Base-by-base conservation (phyloP, 768 basidiomycete species). In the Boletus pseudopeckii region DNA sequence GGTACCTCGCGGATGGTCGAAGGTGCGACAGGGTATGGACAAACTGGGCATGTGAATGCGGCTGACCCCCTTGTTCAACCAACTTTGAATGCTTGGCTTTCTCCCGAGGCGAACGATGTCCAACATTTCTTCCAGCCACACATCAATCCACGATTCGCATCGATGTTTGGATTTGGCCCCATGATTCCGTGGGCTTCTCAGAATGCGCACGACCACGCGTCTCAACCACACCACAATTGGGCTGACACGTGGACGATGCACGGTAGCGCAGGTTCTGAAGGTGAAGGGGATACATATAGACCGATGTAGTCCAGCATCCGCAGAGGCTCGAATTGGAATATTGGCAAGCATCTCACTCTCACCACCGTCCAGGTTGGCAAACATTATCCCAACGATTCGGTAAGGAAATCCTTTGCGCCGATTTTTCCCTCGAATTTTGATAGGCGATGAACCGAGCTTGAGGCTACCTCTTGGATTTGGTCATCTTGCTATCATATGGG, bases 81-180 rank as follows among this genome's bases (percentile, higher is more conserved):
- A 9, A 17, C 52, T 47, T 48, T 56, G 20, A 48, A 51, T 45
- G 18, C 60, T 13, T 69, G 64, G 69, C n/a, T 50, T 30, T 57
- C 54, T 52, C 56, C 57, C 2, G 58, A 45, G 32, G 28, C 37
- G 22, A 58, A 39, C 33, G 45, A 39, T 41, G 43, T 55, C 7
- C 52, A 60, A 43, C 56, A 63, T 30, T 64, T 75, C 64, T 75
- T 90, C n/a, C 87, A 90, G 58, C 90, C 90, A 7, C 90, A 92
- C 63, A 91, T 92, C 54, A 91, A 92, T 61, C 90, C 90, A 9
- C 79, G 84, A 11, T 91, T 92, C 68, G 86, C 88, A 14, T 79
- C 81, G 32, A 72, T 73, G 28, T 86, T 89, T 57, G 86, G 83
- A 24, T 66, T 84, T 52, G 43, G 49, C 38, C 28, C 70, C 63